A percentile compares a stretch with the other conserved stretches of the same genome.
Conservation (phyloP, 768 basidiomycete genomes). For the Phanerodontia chrysosporium region DNA sequence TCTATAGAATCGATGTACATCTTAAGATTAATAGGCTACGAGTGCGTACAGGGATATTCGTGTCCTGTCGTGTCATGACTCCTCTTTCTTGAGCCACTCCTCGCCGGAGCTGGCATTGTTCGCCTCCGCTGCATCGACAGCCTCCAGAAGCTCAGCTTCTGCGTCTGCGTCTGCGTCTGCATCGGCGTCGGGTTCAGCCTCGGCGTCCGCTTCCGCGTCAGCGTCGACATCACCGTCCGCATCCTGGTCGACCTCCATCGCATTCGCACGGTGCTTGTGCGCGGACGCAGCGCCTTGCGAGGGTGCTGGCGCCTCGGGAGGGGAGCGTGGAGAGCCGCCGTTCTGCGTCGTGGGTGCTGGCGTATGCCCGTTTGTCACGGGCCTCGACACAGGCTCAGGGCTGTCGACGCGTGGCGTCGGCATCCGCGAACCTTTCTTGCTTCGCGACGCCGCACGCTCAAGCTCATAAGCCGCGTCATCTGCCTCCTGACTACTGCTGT, state of each 20-base stretch:
- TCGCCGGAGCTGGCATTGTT: constrained; percentile 21
- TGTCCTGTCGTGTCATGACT: too few relatives aligned
- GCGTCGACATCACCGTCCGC: constrained; percentile 34
- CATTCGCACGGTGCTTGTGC: not conserved
- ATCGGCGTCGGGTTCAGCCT: constrained; percentile 25
- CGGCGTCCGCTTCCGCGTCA: constrained; percentile 33
- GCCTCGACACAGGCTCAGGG: constrained; percentile 1
- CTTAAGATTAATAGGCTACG: not conserved
- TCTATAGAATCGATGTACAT: not conserved
- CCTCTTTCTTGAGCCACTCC: constrained; percentile 26
- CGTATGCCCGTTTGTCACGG: not conserved
- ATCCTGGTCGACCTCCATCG: constrained; percentile 28
- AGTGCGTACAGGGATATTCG: too few relatives aligned
- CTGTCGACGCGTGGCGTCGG: constrained; percentile 12
- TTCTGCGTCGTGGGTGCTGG: not conserved
- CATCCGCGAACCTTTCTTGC: constrained; percentile 5
- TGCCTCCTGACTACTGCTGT: constrained; percentile 22
- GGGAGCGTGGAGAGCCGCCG: not conserved
- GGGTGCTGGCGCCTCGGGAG: not conserved
- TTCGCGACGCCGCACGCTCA: constrained; percentile 5
- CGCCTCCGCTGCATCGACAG: constrained; percentile 37
- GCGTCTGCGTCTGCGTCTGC: constrained; percentile 29
- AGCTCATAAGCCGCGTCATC: constrained; percentile 13
- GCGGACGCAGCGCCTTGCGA: constrained; percentile 8
- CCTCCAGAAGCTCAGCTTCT: constrained; percentile 33